Conservation (phyloP, 352 stramenopile species). For the Phytophthora sojae region DNA sequence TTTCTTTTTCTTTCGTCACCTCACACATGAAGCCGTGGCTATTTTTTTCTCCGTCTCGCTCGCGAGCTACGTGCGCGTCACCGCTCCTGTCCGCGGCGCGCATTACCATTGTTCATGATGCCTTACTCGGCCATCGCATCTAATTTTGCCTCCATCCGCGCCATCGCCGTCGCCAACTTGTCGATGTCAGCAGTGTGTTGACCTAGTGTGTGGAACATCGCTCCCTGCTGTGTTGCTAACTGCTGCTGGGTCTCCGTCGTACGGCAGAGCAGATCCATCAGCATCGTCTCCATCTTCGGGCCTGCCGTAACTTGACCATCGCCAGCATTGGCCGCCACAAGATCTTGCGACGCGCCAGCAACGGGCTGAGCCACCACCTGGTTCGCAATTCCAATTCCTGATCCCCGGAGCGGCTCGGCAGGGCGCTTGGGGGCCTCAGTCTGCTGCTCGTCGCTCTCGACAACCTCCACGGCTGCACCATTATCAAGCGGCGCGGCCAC, state of each 20-base stretch:
- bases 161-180: constrained; percentile 86
- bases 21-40: constrained; percentile 35
- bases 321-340: constrained; percentile 82
- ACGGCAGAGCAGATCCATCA: constrained; percentile 90
- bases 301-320: constrained; percentile 85
- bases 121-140: constrained; percentile 81
- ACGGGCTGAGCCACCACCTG: constrained; percentile 73
- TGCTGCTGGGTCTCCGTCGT: constrained; percentile 92
- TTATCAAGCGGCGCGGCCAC: constrained; percentile 71
- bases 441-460: constrained; percentile 33
- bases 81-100: constrained; percentile 32
- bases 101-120: constrained; percentile 28
- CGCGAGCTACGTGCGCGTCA: constrained; percentile 26
- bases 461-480: constrained; percentile 47
- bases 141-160: constrained; percentile 92
- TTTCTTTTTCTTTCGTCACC: constrained; percentile 46
- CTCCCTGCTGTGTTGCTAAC: constrained; percentile 90
- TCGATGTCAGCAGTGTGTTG: constrained; percentile 91
- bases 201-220: constrained; percentile 92
- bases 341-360: constrained; percentile 70
- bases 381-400: constrained; percentile 81
- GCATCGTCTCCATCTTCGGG: constrained; percentile 92
- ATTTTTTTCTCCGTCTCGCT: constrained; percentile 30
- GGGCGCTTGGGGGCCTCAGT: constrained; percentile 39
- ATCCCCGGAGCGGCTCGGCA: constrained; percentile 58